Conservation (phyloP, 805 yeast species). For the Ogataea salicorniae region DNA sequence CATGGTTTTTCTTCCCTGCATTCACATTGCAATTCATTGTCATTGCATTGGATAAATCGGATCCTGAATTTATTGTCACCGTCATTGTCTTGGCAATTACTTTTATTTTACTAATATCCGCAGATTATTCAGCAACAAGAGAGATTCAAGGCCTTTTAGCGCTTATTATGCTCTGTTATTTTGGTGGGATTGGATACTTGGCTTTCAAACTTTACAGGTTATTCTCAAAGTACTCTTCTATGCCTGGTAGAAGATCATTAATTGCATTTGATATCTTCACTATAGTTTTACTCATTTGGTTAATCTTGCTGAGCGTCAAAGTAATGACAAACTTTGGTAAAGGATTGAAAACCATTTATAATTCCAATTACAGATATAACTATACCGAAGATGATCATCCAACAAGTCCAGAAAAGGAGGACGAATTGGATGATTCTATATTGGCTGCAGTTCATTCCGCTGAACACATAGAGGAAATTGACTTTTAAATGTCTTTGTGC, state of each 20-base stretch:
- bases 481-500: no score
- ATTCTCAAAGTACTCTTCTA: constrained; percentile 27
- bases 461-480: no score
- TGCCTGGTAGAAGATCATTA: constrained; percentile 39
- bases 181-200: constrained; percentile 36
- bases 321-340: constrained; percentile 9
- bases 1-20: constrained; percentile 38
- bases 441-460: no score
- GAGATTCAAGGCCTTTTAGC: constrained; percentile 25
- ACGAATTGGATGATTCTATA: no score
- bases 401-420: background rate
- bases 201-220: constrained; percentile 36
- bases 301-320: constrained; percentile 17
- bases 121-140: constrained; percentile 35
- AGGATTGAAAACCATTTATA: constrained; percentile 13
- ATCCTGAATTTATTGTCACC: constrained; percentile 40
- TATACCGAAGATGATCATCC: background rate
- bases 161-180: constrained; percentile 22
- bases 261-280: constrained; percentile 37
- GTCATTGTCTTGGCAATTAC: constrained; percentile 24
- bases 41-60: constrained; percentile 32
- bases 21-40: constrained; percentile 42
- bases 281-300: constrained; percentile 26
- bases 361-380: constrained; percentile 2
- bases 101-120: constrained; percentile 30